Base-by-base conservation (phyloP, 495 filamentous ascomycete genomes). In the Podospora fimiseda region DNA sequence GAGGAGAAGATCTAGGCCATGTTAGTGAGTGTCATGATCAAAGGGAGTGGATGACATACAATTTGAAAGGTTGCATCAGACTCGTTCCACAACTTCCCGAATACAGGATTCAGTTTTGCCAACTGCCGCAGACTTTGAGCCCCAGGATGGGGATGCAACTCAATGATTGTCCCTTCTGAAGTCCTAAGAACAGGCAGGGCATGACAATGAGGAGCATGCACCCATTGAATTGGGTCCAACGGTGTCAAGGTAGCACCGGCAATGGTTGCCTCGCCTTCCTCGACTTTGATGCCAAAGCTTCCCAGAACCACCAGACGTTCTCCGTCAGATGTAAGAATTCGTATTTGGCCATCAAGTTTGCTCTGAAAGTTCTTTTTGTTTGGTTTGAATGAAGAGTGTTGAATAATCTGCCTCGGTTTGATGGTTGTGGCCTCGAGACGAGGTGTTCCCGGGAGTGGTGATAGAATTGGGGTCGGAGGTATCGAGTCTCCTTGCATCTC, bases 121-220 rank as follows among this genome's bases (percentile, higher is more conserved):
- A 94, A 69, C 27, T 74, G 73, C 39, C 74, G 70, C 6, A 93
- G 64, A 2, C 75, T 70, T n/a, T 62, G 74, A 13, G 76, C 69
- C 42, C 72, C 77, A 7, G 83, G 80, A 53, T 74, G 67, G 2
- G 70, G 55, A 5, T 59, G 63, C 19, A 87, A 57, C 46, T 79
- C 75, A 38, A 89, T 62, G 13, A 74, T 71, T 0, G 70, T 57
- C 19, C 69, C 62, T 0, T 78, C 73, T 19, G 74, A 65, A 15
- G 79, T 83, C 48, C 81, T 76, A 43, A 95, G 79, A 9, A 85
- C 75, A 1, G 89, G 88, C 14, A 93, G 70, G 5, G 88, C 83
- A 65, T 93, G 88, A 8, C 85, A 90, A 36, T 78, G 81, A 9
- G 87, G 85, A 24, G 86, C 85, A 70, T 84, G 86, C 8, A 92